Percentiles rank a stretch among this genome's conserved stretches.
Conservation (phyloP, 805 yeast genomes). For the Priceomyces haplophilus region DNA sequence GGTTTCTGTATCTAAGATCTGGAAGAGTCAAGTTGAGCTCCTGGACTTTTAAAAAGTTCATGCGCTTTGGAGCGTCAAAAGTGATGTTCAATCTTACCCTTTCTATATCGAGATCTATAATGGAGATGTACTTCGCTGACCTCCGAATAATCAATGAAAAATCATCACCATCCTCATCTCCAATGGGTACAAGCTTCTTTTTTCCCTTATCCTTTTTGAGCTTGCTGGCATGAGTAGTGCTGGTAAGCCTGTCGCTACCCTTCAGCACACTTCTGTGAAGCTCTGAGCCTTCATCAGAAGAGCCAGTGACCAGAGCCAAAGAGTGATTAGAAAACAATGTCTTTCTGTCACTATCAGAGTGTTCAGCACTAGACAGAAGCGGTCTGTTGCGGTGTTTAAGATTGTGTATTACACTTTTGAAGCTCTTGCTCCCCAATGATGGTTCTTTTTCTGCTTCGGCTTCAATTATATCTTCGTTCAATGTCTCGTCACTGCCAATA, state of each 20-base stretch:
- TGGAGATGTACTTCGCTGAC: conserved; percentile 40
- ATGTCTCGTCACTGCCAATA: conserved; percentile 6
- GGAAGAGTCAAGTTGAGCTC: conserved; percentile 70
- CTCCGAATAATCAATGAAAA: conserved; percentile 41
- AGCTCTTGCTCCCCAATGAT: not conserved
- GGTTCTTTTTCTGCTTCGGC: not conserved
- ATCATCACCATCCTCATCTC: conserved; percentile 27
- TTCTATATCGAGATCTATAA: conserved; percentile 34
- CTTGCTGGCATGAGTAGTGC: conserved; percentile 1
- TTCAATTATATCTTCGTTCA: conserved; percentile 1
- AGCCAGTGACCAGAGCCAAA: not conserved
- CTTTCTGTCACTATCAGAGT: conserved; percentile 3
- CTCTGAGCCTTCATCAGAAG: conserved; percentile 7
- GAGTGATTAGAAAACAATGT: conserved; percentile 3
- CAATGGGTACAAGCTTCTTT: conserved; percentile 5
- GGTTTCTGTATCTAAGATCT: conserved; percentile 40
- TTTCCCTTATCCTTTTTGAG: conserved; percentile 1
- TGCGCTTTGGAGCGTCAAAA: conserved; percentile 69
- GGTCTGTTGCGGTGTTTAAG: conserved; percentile 7
- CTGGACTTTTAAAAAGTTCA: conserved; percentile 72
- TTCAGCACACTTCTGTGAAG: not conserved
- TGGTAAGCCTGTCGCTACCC: conserved; percentile 3
- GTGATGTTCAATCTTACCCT: conserved; percentile 54
- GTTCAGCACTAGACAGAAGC: conserved; percentile 1
- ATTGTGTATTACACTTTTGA: conserved; percentile 11